Conservation (phyloP, 257 asterid genomes). For the Petunia axillaris region DNA sequence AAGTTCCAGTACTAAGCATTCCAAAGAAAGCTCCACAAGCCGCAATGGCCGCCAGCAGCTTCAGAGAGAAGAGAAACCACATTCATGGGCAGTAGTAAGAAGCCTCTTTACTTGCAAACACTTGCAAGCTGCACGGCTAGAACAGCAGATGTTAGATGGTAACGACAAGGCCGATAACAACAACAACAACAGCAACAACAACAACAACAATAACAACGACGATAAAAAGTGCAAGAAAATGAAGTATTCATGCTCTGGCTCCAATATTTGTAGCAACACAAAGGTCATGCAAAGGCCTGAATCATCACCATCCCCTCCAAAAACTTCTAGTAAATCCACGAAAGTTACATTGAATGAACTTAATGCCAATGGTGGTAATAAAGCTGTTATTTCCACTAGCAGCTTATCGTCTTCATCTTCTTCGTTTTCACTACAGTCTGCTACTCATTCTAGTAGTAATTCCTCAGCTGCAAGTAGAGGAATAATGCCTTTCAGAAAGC, state of each 20-base stretch:
- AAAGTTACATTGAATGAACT: conserved; percentile 34
- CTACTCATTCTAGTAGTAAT: conserved; percentile 35
- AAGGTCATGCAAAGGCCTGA: conserved; percentile 78
- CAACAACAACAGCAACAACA: conserved; percentile 25
- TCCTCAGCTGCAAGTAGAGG: conserved; percentile 59
- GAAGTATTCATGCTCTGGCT: conserved; percentile 70
- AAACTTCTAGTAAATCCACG: conserved; percentile 47
- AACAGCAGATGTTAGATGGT: not conserved
- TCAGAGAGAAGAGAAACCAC: conserved; percentile 45
- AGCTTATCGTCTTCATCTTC: conserved; percentile 40
- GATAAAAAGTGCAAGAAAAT: conserved; percentile 57
- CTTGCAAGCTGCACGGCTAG: conserved; percentile 46
- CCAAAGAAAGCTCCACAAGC: not conserved
- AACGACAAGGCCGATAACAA: conserved; percentile 25
- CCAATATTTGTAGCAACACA: conserved; percentile 70
- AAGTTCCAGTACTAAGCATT: conserved; percentile 9
- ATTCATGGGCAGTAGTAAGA: conserved; percentile 88
- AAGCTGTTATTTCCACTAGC: not conserved
- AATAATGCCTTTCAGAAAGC: conserved; percentile 75
- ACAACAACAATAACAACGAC: conserved; percentile 13
- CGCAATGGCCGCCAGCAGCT: not conserved
- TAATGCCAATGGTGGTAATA: conserved; percentile 12
- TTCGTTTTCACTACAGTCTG: conserved; percentile 18
- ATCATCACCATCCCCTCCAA: conserved; percentile 35
- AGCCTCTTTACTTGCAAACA: conserved; percentile 92